Conservation (phyloP, 2,329 filamentous ascomycete species). For the Cladosporium austrohemisphaericum region DNA sequence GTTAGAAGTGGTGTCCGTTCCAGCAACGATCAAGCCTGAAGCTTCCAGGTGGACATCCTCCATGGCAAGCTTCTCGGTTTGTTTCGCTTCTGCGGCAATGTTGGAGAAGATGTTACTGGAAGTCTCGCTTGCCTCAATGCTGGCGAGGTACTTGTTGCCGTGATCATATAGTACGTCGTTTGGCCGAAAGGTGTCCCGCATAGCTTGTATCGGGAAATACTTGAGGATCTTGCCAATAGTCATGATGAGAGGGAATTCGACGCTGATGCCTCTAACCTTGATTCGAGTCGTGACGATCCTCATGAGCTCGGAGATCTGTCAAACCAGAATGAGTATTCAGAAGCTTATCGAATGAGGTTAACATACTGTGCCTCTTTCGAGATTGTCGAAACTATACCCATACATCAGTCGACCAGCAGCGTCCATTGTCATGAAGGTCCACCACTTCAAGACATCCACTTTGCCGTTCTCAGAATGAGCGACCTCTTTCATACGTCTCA, state of each 20-base stretch:
- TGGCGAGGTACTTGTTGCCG: constrained; percentile 23
- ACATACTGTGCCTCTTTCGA: constrained; percentile 35
- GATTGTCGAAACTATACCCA: constrained; percentile 38
- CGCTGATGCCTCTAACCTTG: constrained; percentile 31
- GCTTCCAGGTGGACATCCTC: constrained; percentile 32
- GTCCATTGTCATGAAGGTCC: constrained; percentile 40
- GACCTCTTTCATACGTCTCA: constrained; percentile 32
- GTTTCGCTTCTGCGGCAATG: constrained; percentile 27
- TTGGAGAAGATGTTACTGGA: constrained; percentile 28
- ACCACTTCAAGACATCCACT: constrained; percentile 41
- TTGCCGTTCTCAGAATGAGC: constrained; percentile 27
- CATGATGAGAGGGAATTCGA: constrained; percentile 30
- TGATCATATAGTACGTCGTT: constrained; percentile 22
- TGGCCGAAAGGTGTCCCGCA: constrained; percentile 22
- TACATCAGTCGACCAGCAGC: constrained; percentile 38
- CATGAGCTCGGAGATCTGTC: constrained; percentile 29
- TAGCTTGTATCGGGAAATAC: constrained; percentile 20
- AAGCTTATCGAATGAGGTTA: neutral
- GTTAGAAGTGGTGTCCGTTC: constrained; percentile 40
- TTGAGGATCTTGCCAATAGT: constrained; percentile 18
- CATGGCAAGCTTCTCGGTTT: constrained; percentile 21
- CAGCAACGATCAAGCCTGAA: constrained; percentile 45
- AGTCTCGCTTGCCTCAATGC: constrained; percentile 21
- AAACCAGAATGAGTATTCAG: neutral
- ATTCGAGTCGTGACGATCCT: constrained; percentile 28